These are phyloP conservation scores for Tilletia caries DNA, from an alignment of 1,284 basidiomycete genomes.

Conservation along the genomic window DNA sequence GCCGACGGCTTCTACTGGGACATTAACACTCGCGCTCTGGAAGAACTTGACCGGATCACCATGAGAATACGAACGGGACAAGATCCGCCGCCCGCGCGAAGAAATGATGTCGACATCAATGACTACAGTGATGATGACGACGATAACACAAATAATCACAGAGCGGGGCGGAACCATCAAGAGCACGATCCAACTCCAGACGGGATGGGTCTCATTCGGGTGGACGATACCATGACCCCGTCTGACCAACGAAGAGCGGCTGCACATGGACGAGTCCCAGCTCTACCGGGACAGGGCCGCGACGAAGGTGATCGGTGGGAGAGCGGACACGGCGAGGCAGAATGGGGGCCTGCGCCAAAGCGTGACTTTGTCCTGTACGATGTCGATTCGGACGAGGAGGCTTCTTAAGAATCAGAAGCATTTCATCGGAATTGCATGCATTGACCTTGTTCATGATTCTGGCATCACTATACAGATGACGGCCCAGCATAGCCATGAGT, in stretches of 20 bases:
- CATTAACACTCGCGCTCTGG: constrained; percentile 28
- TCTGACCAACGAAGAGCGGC: background rate
- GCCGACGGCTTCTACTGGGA: constrained; percentile 30
- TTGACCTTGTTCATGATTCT: too few species aligned
- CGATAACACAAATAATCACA: background rate
- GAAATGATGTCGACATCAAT: background rate
- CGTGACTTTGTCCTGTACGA: constrained; percentile 10
- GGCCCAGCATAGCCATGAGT: too few species aligned
- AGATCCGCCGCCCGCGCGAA: background rate
- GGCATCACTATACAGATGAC: too few species aligned
- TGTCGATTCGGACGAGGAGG: background rate
- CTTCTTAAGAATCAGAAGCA: too few species aligned
- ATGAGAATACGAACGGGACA: background rate
- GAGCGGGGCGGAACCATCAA: background rate
- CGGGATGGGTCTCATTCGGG: background rate
- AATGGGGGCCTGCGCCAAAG: constrained; percentile 2
- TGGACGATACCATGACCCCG: background rate
- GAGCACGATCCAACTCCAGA: background rate
- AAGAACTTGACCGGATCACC: constrained; percentile 33
- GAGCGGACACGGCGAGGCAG: constrained; percentile 6
- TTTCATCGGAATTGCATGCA: too few species aligned
- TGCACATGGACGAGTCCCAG: background rate
- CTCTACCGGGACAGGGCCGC: background rate
- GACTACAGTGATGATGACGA: background rate
- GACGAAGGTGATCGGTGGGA: background rate